A percentile compares a stretch with the other conserved stretches of the same genome.
phyloP scores from a whole-genome alignment of 78 protist species.

The Speleostelium caveatum region DNA sequence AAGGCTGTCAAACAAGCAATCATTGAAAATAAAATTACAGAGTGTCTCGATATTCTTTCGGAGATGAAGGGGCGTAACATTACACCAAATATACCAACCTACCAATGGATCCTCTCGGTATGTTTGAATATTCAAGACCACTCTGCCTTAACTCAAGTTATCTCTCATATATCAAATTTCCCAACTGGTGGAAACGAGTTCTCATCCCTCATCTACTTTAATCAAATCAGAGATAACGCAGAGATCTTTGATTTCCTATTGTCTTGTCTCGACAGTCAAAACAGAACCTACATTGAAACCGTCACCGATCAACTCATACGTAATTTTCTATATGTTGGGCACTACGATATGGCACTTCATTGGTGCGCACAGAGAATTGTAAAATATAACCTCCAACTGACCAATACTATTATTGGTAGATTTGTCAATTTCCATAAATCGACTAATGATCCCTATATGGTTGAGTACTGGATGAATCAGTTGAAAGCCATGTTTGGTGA shows the following conservation, averaged over 20 bases:
- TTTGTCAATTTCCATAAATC: background rate
- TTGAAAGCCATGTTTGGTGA: background rate
- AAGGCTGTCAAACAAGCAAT: background rate
- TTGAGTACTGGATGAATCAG: background rate
- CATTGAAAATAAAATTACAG: background rate
- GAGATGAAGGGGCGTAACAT: background rate
- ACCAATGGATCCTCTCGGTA: background rate
- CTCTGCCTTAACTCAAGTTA: background rate
- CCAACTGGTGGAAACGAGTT: background rate
- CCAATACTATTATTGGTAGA: too few relatives aligned
- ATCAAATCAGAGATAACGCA: background rate
- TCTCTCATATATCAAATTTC: background rate
- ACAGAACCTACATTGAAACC: background rate
- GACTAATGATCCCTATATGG: background rate
- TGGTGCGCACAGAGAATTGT: constrained; percentile 12
- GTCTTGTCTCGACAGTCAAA: background rate
- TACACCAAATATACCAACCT: background rate
- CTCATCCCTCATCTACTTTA: constrained; percentile 8
- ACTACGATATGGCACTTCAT: constrained; percentile 7
- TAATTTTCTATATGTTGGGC: background rate
- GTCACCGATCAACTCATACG: constrained; percentile 1
- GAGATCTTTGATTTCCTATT: background rate
- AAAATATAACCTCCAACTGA: background rate
- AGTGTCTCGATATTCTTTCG: background rate
- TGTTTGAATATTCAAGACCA: background rate